These are phyloP conservation scores for Boletales sp. DNA, from an alignment of 768 basidiomycete genomes.

Conservation along the genomic window DNA sequence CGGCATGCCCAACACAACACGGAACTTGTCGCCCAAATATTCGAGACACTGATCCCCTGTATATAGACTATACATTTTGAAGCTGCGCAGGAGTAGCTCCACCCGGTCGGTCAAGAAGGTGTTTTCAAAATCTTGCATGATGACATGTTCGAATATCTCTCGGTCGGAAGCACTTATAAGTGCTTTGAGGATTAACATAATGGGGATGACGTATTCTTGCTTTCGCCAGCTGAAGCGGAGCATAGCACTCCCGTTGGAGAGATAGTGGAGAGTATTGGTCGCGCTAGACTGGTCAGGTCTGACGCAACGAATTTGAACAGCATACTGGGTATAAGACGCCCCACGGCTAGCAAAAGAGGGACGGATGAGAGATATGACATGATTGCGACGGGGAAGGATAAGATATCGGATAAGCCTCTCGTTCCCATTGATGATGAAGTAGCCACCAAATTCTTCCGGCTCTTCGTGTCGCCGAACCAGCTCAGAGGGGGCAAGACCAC, in stretches of 20 bases:
- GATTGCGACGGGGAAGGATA: conserved; percentile 92
- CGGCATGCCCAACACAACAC: conserved; percentile 84
- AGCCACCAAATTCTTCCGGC: conserved; percentile 97
- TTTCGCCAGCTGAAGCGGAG: conserved; percentile 95
- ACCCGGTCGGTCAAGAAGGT: conserved; percentile 98
- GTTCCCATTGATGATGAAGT: conserved; percentile 98
- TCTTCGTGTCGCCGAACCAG: conserved; percentile 92
- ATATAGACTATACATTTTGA: conserved; percentile 86
- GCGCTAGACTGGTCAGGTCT: conserved; percentile 89
- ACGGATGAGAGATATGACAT: conserved; percentile 89
- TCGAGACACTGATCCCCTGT: conserved; percentile 91
- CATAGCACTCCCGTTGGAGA: conserved; percentile 95
- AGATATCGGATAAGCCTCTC: conserved; percentile 98
- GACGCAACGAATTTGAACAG: conserved; percentile 93
- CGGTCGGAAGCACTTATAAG: conserved; percentile 88
- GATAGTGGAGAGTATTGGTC: conserved; percentile 97
- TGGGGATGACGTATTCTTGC: conserved; percentile 96
- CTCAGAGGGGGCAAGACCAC: conserved; percentile 76
- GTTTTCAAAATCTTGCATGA: conserved; percentile 96
- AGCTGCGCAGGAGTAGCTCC: conserved; percentile 88
- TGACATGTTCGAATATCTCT: conserved; percentile 94
- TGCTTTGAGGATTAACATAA: conserved; percentile 95
- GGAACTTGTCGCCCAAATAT: conserved; percentile 95
- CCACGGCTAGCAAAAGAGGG: conserved; percentile 91
- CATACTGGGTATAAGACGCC: conserved; percentile 90